Conservation (phyloP, 2,329 filamentous ascomycete genomes). For the Botrytis fragariae region DNA sequence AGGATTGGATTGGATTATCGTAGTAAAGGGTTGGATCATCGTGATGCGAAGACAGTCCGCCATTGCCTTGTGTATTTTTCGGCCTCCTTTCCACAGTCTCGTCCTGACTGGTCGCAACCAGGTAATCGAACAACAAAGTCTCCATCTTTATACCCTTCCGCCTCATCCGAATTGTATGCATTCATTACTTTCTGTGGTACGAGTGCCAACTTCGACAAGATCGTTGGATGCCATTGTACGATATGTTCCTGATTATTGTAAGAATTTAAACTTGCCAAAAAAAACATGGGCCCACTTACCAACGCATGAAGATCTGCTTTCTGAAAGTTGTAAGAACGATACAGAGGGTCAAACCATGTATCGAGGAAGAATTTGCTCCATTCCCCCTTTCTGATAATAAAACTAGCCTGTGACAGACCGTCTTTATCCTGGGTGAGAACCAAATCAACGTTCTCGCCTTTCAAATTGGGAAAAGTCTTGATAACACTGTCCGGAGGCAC, state of each 20-base stretch:
- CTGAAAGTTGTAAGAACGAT: slow-evolving; percentile 92
- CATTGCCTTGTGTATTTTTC: slow-evolving; percentile 39
- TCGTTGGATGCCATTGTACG: slow-evolving; percentile 94
- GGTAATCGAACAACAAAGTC: slow-evolving; percentile 81
- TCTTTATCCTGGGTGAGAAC: slow-evolving; percentile 81
- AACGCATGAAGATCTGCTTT: slow-evolving; percentile 90
- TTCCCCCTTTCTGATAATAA: slow-evolving; percentile 77
- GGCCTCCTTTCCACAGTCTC: slow-evolving; percentile 72
- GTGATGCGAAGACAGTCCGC: slow-evolving; percentile 36
- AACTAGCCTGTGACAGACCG: slow-evolving; percentile 73
- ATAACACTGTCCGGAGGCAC: slow-evolving; percentile 97
- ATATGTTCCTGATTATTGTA: slow-evolving; percentile 67
- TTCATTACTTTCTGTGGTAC: slow-evolving; percentile 85
- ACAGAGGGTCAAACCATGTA: slow-evolving; percentile 93
- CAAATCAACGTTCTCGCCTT: slow-evolving; percentile 73
- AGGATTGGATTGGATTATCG: slow-evolving; percentile 23
- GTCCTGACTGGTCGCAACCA: slow-evolving; percentile 57
- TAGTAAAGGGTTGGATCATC: slow-evolving; percentile 23
- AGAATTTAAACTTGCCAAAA: slow-evolving; percentile 14
- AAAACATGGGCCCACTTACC: slow-evolving; percentile 50
- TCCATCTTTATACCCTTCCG: slow-evolving; percentile 73
- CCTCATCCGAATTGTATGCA: slow-evolving; percentile 61
- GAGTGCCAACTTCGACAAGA: slow-evolving; percentile 83
- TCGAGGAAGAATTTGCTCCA: slow-evolving; percentile 94
- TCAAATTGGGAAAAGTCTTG: slow-evolving; percentile 84